A percentile compares a stretch with the other conserved stretches of the same genome.
phyloP scores from a whole-genome alignment of 768 basidiomycete genomes.

The Thelephora aurantiotincta region DNA sequence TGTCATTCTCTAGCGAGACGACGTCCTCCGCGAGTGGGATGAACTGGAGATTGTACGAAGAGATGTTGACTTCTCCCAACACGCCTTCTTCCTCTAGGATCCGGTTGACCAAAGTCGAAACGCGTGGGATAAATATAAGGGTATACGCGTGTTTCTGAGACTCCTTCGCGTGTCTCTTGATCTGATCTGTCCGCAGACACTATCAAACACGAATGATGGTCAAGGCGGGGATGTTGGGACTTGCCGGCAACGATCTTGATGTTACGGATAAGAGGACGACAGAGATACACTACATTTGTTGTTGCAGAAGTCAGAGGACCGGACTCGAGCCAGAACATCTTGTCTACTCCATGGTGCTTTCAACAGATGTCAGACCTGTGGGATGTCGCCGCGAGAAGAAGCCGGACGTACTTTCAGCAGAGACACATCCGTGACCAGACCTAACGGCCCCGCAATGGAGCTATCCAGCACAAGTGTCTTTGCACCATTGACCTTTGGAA shows the following conservation, averaged over 20 bases:
- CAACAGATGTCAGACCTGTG: neutral
- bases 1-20: slow-evolving; percentile 77
- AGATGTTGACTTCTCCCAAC: slow-evolving; percentile 81
- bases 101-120: slow-evolving; percentile 73
- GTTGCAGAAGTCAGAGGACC: slow-evolving; percentile 76
- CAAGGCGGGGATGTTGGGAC: slow-evolving; percentile 15
- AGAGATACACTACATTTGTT: slow-evolving; percentile 86
- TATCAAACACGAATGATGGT: slow-evolving; percentile 7
- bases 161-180: slow-evolving; percentile 64
- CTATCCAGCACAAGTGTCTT: slow-evolving; percentile 95
- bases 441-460: slow-evolving; percentile 78
- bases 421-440: slow-evolving; percentile 89
- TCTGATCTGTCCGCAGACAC: slow-evolving; percentile 57
- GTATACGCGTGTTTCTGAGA: slow-evolving; percentile 74
- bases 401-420: slow-evolving; percentile 59
- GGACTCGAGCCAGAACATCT: slow-evolving; percentile 98
- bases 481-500: slow-evolving; percentile 65
- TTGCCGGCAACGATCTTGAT: slow-evolving; percentile 86
- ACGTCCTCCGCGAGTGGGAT: slow-evolving; percentile 91
- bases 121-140: slow-evolving; percentile 74
- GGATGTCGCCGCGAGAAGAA: neutral
- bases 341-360: slow-evolving; percentile 97
- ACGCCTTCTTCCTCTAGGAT: slow-evolving; percentile 96
- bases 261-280: slow-evolving; percentile 71
- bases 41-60: slow-evolving; percentile 83